Base-by-base conservation (phyloP, 2,329 filamentous ascomycete genomes). In the Botryotinia convoluta region DNA sequence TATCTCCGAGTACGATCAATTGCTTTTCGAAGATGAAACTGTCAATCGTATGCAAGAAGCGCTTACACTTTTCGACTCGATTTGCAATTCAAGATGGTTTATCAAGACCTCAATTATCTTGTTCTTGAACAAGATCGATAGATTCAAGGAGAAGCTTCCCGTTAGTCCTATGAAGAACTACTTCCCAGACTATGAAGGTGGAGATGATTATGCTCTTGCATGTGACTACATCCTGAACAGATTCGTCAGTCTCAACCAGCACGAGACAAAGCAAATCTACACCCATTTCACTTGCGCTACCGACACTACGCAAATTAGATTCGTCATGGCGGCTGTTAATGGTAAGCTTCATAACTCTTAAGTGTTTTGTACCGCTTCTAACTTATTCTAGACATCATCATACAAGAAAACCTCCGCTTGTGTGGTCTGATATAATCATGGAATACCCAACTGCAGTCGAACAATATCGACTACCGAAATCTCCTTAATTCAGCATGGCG, bases 241-340 rank as follows among this genome's bases (percentile, higher is more conserved):
- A 82, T 99, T 99, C 84, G 96, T 98, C 80, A 96, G 93, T 82
- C 87, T 99, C 82, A 99, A 99, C 86, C 96, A 98, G 85, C 95
- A 98, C 83, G 96, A 98, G 87, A 97, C 94, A 72, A 99, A 99
- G 88, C 96, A 99, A 84, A 98, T 99, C 83, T 99, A 99, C 88
- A 99, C 96, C 74, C 96, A 98, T 85, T 99, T 99, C 85, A 99
- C 96, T 69, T 98, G 96, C 83, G 96, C 96, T 75, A 99, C 96
- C 67, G 96, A 99, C 82, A 99, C 96, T 45, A 98, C 96, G 81
- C 96, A 99, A 84, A 99, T 99, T 80, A 92, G 96, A 82, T 98
- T 99, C 87, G 96, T 99, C 85, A 99, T 99, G 96, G 95, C 95
- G 75, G 96, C 96, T 78, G 96, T 99, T 81, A 99, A 99, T 85